A percentile compares a stretch with the other conserved stretches of the same genome.
phyloP scores from a whole-genome alignment of 768 basidiomycete genomes.

The Boletus pseudo-olivaceus region DNA sequence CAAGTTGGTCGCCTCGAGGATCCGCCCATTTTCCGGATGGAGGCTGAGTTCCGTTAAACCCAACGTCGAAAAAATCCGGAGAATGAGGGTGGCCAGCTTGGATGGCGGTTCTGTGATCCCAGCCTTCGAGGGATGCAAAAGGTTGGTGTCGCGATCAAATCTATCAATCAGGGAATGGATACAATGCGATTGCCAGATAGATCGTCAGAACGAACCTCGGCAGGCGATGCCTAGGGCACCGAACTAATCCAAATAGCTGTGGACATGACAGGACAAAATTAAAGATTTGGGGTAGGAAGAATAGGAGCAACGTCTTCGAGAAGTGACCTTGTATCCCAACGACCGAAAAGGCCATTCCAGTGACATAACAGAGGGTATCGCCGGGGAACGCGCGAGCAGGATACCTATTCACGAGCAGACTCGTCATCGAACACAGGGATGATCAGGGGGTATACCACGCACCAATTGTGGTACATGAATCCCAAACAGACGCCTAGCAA shows the following conservation, averaged over 20 bases:
- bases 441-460: conserved; percentile 23
- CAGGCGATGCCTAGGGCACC: conserved; percentile 91
- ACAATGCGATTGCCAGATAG: not conserved
- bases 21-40: conserved; percentile 51
- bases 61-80: conserved; percentile 58
- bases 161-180: conserved; percentile 35
- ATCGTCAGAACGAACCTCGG: conserved; percentile 58
- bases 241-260: conserved; percentile 90
- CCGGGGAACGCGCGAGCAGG: conserved; percentile 94
- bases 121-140: conserved; percentile 75
- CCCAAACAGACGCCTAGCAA: conserved; percentile 86
- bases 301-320: conserved; percentile 91
- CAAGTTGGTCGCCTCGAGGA: conserved; percentile 78
- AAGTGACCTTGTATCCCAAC: conserved; percentile 97
- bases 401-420: conserved; percentile 59
- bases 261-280: conserved; percentile 95
- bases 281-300: conserved; percentile 98
- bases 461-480: conserved; percentile 97
- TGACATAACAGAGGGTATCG: conserved; percentile 95
- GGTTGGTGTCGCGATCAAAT: conserved; percentile 68
- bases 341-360: conserved; percentile 98
- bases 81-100: conserved; percentile 46
- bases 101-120: conserved; percentile 59
- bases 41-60: conserved; percentile 63
- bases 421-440: not conserved